Conservation (phyloP, 306 rosid genomes). For the Biancaea sappan region DNA sequence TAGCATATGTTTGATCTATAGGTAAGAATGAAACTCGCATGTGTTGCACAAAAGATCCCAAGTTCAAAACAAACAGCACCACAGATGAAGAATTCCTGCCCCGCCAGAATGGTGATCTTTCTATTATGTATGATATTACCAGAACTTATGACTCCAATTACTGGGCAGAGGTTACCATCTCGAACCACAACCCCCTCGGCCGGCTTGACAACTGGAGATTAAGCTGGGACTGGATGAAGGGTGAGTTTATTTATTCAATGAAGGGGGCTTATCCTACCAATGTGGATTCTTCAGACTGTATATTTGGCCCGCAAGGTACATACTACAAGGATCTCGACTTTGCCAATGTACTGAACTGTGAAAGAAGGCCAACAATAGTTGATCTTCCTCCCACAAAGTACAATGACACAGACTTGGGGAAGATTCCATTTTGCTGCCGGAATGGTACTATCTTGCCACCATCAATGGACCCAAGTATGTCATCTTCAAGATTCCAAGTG, state of each 20-base stretch:
- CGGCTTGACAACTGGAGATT: constrained; percentile 90
- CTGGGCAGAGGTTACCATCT: constrained; percentile 71
- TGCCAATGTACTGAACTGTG: constrained; percentile 68
- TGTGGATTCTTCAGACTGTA: constrained; percentile 72
- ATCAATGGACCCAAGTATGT: constrained; percentile 68
- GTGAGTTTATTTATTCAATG: constrained; percentile 71
- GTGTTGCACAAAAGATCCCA: constrained; percentile 66
- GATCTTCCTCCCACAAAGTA: constrained; percentile 79
- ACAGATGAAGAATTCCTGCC: constrained; percentile 54
- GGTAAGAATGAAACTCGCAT: constrained; percentile 66
- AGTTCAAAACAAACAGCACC: constrained; percentile 54
- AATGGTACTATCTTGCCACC: constrained; percentile 87
- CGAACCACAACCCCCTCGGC: constrained; percentile 78
- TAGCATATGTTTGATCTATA: constrained; percentile 26
- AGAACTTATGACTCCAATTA: constrained; percentile 65
- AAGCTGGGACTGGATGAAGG: constrained; percentile 77
- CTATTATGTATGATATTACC: constrained; percentile 76
- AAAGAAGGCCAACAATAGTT: constrained; percentile 67
- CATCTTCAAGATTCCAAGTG: constrained; percentile 78
- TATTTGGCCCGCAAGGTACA: constrained; percentile 67
- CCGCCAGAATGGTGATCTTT: constrained; percentile 75
- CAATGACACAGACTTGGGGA: constrained; percentile 70
- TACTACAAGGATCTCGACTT: constrained; percentile 62
- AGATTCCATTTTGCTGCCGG: constrained; percentile 83
- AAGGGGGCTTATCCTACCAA: constrained; percentile 81